Evolutionary conservation across 257 asterid species (phyloP).

Genomic region (Capsicum pubescens): DNA sequence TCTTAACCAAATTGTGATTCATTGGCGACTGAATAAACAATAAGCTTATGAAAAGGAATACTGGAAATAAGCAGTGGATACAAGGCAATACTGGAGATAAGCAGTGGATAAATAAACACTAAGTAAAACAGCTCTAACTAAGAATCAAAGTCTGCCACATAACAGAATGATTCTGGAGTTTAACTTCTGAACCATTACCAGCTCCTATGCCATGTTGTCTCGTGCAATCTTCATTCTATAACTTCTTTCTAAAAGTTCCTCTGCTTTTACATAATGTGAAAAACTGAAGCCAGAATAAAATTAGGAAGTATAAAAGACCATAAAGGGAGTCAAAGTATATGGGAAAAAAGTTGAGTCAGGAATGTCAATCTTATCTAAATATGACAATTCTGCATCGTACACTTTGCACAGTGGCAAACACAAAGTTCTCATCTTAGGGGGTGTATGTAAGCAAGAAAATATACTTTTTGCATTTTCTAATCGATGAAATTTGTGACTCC

Average conservation of each 20-base stretch:
- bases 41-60: not conserved
- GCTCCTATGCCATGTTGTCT: not conserved
- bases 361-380: not conserved
- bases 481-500: not conserved
- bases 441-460: not conserved
- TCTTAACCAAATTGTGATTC: not conserved
- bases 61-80: not conserved
- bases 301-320: not conserved
- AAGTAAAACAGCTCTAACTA: slow-evolving; percentile 17
- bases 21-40: not conserved
- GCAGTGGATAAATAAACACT: not conserved
- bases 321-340: not conserved
- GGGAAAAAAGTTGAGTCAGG: not conserved
- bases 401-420: not conserved
- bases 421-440: not conserved
- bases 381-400: not conserved
- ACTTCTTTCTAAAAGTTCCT: not conserved
- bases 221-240: not conserved
- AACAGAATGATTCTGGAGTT: not conserved
- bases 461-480: not conserved
- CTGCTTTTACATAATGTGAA: not conserved
- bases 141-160: slow-evolving; percentile 10
- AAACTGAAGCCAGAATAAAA: not conserved
- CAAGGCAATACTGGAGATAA: not conserved
- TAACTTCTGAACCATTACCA: not conserved